These are phyloP conservation scores for Neckera pumila DNA, from an alignment of 225 moss, liverwort and hornwort genomes.

Conservation along the genomic window DNA sequence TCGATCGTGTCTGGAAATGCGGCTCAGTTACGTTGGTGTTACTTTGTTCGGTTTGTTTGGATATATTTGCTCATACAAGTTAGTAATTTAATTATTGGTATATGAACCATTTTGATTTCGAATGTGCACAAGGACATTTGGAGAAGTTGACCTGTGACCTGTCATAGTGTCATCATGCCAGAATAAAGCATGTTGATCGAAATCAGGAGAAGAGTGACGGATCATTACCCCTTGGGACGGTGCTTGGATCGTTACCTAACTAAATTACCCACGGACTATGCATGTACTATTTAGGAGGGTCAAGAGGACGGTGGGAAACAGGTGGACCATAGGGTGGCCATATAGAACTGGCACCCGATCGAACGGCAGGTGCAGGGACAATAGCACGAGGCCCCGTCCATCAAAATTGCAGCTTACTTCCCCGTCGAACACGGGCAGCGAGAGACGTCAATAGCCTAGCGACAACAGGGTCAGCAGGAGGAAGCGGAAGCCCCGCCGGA, in stretches of 20 bases:
- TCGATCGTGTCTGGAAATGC: neutral
- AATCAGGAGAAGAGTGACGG: neutral
- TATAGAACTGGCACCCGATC: no score
- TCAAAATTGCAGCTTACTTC: neutral
- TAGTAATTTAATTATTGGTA: neutral
- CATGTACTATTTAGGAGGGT: neutral
- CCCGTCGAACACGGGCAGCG: neutral
- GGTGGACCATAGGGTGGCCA: no score
- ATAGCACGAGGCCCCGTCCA: neutral
- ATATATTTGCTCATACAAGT: neutral
- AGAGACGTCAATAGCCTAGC: neutral
- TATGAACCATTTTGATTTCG: neutral
- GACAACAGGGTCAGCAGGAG: neutral
- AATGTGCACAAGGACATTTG: neutral
- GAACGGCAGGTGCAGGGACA: no score
- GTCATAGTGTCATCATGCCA: neutral
- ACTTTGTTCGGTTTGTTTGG: neutral
- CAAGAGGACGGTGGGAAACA: neutral
- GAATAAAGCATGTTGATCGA: neutral
- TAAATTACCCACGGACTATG: neutral
- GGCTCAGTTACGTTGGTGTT: neutral
- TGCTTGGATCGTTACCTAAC: neutral
- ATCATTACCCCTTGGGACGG: neutral
- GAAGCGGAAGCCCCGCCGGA: no score
- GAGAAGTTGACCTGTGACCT: neutral